phyloP scores from a whole-genome alignment of 75 land plant genomes.

The Selaginella moellendorffii region DNA sequence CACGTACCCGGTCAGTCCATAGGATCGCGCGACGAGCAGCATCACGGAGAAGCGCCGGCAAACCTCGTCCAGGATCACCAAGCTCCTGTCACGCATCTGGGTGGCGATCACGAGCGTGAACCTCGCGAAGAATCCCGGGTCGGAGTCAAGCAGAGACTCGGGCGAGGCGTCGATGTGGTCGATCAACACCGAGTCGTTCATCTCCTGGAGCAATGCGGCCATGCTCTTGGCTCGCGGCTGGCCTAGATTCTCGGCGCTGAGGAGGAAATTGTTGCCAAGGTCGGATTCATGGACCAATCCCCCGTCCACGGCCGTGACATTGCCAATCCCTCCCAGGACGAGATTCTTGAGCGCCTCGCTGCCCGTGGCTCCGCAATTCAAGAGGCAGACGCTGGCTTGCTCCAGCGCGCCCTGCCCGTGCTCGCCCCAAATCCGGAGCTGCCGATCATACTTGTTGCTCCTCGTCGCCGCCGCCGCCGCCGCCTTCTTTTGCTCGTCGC shows the following conservation, averaged over 20 bases:
- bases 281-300: slow-evolving; percentile 57
- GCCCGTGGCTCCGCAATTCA: slow-evolving; percentile 93
- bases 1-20: slow-evolving; percentile 83
- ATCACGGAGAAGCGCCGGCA: slow-evolving; percentile 64
- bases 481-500: no score
- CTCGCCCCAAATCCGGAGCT: slow-evolving; percentile 79
- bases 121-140: slow-evolving; percentile 69
- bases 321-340: slow-evolving; percentile 90
- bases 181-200: slow-evolving; percentile 81
- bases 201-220: slow-evolving; percentile 65
- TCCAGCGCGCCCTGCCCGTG: slow-evolving; percentile 89
- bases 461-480: no score
- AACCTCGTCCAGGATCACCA: slow-evolving; percentile 68
- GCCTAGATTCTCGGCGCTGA: slow-evolving; percentile 64
- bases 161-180: slow-evolving; percentile 88
- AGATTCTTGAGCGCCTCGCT: slow-evolving; percentile 87
- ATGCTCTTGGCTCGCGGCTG: slow-evolving; percentile 83
- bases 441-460: background rate
- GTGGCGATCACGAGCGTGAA: slow-evolving; percentile 89
- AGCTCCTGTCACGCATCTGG: slow-evolving; percentile 55
- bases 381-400: slow-evolving; percentile 65
- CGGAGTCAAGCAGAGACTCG: slow-evolving; percentile 49
- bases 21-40: slow-evolving; percentile 79
- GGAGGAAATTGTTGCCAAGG: slow-evolving; percentile 90
- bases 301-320: slow-evolving; percentile 73